Evolutionary conservation across 257 asterid genomes (phyloP).

Genomic region (Solanum ahanhuiri): DNA sequence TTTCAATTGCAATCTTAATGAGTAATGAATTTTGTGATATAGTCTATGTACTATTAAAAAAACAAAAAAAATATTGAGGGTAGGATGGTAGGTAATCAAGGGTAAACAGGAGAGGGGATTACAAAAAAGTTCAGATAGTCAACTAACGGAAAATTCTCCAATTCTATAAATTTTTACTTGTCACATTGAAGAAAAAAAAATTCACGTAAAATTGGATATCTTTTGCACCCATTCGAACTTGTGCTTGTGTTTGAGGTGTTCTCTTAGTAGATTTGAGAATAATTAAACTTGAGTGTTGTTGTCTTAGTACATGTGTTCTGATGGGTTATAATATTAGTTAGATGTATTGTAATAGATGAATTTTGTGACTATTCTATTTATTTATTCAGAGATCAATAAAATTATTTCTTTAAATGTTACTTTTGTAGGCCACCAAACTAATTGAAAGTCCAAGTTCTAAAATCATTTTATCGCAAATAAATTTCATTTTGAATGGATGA

Average conservation of each 20-base stretch:
- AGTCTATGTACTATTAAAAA: no score
- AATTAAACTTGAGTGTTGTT: no score
- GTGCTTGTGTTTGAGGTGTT: no score
- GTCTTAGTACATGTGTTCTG: no score
- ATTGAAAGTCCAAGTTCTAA: neutral
- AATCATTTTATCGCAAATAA: neutral
- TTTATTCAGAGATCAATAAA: no score
- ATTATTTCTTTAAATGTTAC: neutral
- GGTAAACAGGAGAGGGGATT: no score
- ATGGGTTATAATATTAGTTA: no score
- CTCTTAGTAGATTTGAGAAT: no score
- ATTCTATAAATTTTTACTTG: neutral
- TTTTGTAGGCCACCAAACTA: no score
- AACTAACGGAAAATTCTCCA: neutral
- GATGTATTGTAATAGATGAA: neutral
- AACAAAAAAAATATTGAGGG: neutral
- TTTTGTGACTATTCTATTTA: neutral
- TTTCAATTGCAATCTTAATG: neutral
- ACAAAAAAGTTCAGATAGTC: no score
- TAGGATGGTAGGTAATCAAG: neutral
- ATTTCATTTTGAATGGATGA: neutral
- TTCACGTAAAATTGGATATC: no score
- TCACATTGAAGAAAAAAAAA: no score
- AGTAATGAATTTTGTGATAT: neutral
- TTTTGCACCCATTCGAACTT: neutral